Evolutionary conservation across 1,139 yeast genomes (phyloP).

Genomic region (Protomyces inouyei): DNA sequence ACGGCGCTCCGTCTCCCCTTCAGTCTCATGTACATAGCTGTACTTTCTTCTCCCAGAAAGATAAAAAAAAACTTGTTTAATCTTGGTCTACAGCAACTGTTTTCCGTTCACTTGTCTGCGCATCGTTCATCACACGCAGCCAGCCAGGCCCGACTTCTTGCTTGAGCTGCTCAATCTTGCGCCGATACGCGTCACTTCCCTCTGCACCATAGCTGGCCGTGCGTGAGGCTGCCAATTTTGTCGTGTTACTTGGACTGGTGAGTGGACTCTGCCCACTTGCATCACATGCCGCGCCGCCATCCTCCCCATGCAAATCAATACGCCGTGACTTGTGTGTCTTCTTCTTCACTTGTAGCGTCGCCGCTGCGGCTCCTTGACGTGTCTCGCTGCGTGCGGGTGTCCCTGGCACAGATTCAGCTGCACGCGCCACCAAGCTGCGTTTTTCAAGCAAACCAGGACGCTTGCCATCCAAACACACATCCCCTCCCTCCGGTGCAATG

Average conservation of each 20-base stretch:
- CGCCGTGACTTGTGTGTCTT: constrained; percentile 29
- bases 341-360: constrained; percentile 14
- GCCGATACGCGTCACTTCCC: constrained; percentile 31
- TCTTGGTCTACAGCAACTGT: background rate
- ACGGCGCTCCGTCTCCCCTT: no score
- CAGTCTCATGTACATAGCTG: background rate
- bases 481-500: constrained; percentile 43
- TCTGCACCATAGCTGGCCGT: background rate
- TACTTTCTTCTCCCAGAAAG: background rate
- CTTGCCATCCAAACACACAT: constrained; percentile 55
- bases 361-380: background rate
- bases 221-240: background rate
- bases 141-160: constrained; percentile 34
- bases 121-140: constrained; percentile 32
- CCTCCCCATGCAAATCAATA: constrained; percentile 28
- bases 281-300: background rate
- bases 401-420: constrained; percentile 27
- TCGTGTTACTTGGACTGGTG: background rate
- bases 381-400: background rate
- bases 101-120: background rate
- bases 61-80: background rate
- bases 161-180: constrained; percentile 31
- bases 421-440: constrained; percentile 32
- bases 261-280: background rate
- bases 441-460: constrained; percentile 59